Evolutionary conservation across 1,284 basidiomycete species (phyloP).

Genomic region (Caloboletus inedulis): DNA sequence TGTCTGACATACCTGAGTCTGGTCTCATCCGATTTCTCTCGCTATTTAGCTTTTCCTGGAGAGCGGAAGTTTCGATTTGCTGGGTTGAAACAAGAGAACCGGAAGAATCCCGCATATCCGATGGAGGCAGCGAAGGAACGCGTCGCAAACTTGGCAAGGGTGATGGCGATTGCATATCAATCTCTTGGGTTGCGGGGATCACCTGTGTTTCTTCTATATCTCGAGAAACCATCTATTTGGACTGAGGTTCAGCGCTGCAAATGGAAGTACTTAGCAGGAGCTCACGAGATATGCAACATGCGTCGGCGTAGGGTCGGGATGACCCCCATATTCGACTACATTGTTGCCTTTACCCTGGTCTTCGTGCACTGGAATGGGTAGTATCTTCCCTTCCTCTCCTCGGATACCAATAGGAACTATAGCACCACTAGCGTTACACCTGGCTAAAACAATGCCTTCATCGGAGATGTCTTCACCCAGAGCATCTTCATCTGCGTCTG

Average conservation of each 20-base stretch:
- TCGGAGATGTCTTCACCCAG: constrained; percentile 49
- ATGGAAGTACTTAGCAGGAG: background rate
- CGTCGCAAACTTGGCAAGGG: constrained; percentile 7
- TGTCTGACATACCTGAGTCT: constrained; percentile 49
- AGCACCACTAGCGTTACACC: constrained; percentile 18
- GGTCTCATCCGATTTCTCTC: constrained; percentile 13
- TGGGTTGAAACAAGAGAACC: constrained; percentile 28
- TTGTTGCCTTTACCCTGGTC: constrained; percentile 26
- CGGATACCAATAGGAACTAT: constrained; percentile 47
- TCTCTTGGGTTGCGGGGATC: constrained; percentile 33
- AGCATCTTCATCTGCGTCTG: constrained; percentile 46
- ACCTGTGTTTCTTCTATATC: constrained; percentile 46
- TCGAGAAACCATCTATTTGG: constrained; percentile 19
- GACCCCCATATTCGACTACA: constrained; percentile 48
- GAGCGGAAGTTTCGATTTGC: constrained; percentile 40
- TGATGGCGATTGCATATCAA: constrained; percentile 28
- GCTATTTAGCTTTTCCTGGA: constrained; percentile 38
- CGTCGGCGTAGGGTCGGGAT: constrained; percentile 50
- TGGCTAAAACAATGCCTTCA: constrained; percentile 39
- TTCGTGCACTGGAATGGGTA: constrained; percentile 34
- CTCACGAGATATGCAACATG: constrained; percentile 57
- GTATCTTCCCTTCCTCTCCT: constrained; percentile 44
- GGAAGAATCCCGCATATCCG: constrained; percentile 32
- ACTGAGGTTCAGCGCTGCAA: background rate
- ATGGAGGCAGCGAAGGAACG: constrained; percentile 36